These are phyloP conservation scores for Aspergillus sp. DNA, from an alignment of 2,329 filamentous ascomycete species.

Conservation along the genomic window DNA sequence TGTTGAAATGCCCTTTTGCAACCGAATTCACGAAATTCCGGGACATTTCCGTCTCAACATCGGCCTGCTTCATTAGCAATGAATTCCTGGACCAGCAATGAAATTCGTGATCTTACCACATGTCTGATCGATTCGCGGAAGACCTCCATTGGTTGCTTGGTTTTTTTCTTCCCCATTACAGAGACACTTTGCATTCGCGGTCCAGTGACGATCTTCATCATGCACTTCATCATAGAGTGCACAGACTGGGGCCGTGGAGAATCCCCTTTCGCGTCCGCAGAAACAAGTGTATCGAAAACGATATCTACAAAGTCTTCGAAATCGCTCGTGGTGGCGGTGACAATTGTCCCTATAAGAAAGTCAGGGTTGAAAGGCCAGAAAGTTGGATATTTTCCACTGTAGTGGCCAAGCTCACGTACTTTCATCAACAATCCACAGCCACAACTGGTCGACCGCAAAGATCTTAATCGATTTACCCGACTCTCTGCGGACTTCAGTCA, in stretches of 20 bases:
- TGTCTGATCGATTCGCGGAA: constrained; percentile 7
- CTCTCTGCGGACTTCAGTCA: neutral
- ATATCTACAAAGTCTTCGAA: constrained; percentile 2
- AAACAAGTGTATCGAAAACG: constrained; percentile 1
- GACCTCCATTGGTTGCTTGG: constrained; percentile 6
- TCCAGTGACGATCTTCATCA: constrained; percentile 4
- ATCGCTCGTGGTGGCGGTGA: constrained; percentile 8
- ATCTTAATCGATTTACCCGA: constrained; percentile 1
- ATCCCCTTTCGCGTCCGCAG: constrained; percentile 1
- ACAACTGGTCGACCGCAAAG: constrained; percentile 14
- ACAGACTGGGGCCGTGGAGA: neutral
- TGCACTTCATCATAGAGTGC: constrained; percentile 4
- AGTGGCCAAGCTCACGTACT: constrained; percentile 4
- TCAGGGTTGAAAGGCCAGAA: neutral
- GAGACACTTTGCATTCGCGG: constrained; percentile 2
- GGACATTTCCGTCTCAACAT: constrained; percentile 2
- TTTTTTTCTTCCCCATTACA: constrained; percentile 1
- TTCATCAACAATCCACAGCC: constrained; percentile 15
- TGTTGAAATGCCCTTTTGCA: neutral
- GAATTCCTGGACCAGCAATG: too few species aligned
- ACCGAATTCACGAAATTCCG: constrained; percentile 1
- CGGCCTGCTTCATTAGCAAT: constrained; percentile 1
- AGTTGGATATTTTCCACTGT: neutral
- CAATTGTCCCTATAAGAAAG: constrained; percentile 5
- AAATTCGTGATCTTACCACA: constrained; percentile 3